Evolutionary conservation across 2,329 filamentous ascomycete genomes (phyloP).

Genomic region (Anthostomella pinea): DNA sequence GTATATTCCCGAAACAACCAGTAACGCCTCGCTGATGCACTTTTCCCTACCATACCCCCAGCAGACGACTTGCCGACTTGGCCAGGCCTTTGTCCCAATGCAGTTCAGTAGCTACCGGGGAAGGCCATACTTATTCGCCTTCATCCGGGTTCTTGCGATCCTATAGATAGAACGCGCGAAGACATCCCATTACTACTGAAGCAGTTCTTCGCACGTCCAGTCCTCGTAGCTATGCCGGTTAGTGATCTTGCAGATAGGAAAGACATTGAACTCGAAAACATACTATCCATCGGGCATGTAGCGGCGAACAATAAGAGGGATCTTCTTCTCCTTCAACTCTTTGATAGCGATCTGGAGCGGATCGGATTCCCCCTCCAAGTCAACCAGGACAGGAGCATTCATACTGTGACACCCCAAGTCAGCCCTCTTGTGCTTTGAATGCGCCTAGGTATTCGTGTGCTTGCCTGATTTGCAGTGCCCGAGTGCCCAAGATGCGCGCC

Average conservation of each 20-base stretch:
- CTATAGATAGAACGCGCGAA: neutral
- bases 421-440: constrained; percentile 15
- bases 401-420: constrained; percentile 52
- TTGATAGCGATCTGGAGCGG: constrained; percentile 97
- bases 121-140: neutral
- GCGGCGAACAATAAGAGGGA: constrained; percentile 88
- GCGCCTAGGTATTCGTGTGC: neutral
- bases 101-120: constrained; percentile 1
- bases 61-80: neutral
- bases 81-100: neutral
- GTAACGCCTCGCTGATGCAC: constrained; percentile 23
- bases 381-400: constrained; percentile 95
- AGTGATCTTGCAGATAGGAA: constrained; percentile 14
- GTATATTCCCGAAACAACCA: constrained; percentile 11
- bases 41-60: constrained; percentile 9
- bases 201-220: constrained; percentile 96
- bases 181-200: constrained; percentile 46
- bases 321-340: constrained; percentile 97
- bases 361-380: constrained; percentile 96
- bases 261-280: constrained; percentile 45
- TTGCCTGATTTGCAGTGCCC: constrained; percentile 82
- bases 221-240: constrained; percentile 78
- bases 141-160: neutral
- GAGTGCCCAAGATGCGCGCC: constrained; percentile 87
- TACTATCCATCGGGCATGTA: constrained; percentile 97